Evolutionary conservation across 768 basidiomycete genomes (phyloP).

Genomic region (Mycena albidolilacea): DNA sequence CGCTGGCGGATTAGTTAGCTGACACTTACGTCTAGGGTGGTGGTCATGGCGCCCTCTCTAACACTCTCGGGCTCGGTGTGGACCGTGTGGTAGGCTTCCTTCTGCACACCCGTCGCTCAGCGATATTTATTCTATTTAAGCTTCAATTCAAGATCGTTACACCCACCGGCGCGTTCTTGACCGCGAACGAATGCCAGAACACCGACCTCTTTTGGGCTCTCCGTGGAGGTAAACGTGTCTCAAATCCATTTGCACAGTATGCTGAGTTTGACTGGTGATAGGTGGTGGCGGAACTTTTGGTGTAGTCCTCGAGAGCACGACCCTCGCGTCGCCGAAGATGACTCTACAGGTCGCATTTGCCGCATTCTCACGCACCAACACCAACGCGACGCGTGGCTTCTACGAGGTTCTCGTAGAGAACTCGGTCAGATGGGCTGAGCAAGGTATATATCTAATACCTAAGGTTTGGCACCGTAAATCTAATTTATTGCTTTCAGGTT

Average conservation of each 20-base stretch:
- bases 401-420: conserved; percentile 44
- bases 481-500: conserved; percentile 38
- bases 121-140: conserved; percentile 20
- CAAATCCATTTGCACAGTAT: too few relatives aligned
- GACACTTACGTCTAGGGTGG: conserved; percentile 39
- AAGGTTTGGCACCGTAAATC: neutral
- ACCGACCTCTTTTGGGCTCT: conserved; percentile 59
- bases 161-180: conserved; percentile 51
- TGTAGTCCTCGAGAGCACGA: conserved; percentile 44
- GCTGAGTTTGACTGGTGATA: too few relatives aligned
- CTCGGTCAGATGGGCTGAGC: conserved; percentile 45
- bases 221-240: conserved; percentile 35
- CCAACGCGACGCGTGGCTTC: conserved; percentile 40
- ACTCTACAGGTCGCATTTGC: conserved; percentile 43
- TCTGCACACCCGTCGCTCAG: neutral
- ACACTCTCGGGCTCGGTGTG: conserved; percentile 45
- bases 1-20: neutral
- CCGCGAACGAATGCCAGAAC: conserved; percentile 54
- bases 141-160: conserved; percentile 57
- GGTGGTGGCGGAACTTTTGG: conserved; percentile 46
- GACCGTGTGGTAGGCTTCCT: conserved; percentile 43
- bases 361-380: conserved; percentile 37
- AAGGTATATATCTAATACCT: conserved; percentile 33
- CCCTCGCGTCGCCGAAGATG: conserved; percentile 42
- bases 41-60: conserved; percentile 42